Base-by-base conservation (phyloP, 108 stramenopile species). In the Conticribra weissflogii region DNA sequence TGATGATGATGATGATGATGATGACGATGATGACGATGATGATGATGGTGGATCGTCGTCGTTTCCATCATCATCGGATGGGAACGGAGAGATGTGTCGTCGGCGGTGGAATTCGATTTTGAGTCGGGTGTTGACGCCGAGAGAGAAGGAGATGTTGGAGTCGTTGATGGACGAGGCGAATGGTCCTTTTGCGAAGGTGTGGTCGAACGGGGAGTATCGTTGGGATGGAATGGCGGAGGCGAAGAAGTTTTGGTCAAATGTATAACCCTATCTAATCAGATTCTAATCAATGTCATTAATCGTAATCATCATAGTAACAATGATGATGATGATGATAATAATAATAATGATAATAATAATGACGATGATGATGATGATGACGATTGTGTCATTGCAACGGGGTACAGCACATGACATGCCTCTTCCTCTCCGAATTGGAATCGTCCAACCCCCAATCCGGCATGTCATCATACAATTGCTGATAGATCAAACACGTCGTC, bases 191-290 rank as follows among this genome's bases (percentile, higher is more conserved):
- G 79, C 89, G 8, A 41, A 30, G 0, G 57, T 93, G 12, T 84
- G 81, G 83, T 67, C 61, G 53, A 53, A 71, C 31, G 72, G 81
- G 34, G 58, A 64, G 5, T 83, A 76, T 63, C 52, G 70, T 30
- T 94, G 93, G 93, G 90, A 94, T 74, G 93, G 93, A 30, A 70
- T 81, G 15, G 48, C 56, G 2, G 71, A 68, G 34, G 93, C 79
- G 2, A 28, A 24, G 22, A 58, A 59, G 2, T 90, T 90, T 69
- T 94, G 89, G 93, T 34, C n/a, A n/a, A n/a, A n/a, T n/a, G n/a
- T n/a, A n/a, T n/a, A n/a, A n/a, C n/a, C n/a, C n/a, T n/a, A n/a
- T n/a, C n/a, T n/a, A n/a, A n/a, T n/a, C n/a, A n/a, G n/a, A n/a
- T n/a, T n/a, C n/a, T n/a, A n/a, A n/a, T n/a, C n/a, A n/a, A n/a